phyloP scores from a whole-genome alignment of 441 rosid genomes.

The Gossypium laxum region DNA sequence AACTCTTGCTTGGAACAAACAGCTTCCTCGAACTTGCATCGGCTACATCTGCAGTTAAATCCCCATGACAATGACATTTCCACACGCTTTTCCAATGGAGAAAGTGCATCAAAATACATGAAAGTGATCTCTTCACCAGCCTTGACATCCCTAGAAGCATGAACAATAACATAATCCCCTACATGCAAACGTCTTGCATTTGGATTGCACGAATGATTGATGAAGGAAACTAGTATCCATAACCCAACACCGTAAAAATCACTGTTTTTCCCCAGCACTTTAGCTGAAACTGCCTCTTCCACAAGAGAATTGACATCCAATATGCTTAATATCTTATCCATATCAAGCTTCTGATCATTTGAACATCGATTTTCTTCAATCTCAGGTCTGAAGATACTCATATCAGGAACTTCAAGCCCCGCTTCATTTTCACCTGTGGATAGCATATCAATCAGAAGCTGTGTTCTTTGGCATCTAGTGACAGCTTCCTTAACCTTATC shows the following conservation, averaged over 20 bases:
- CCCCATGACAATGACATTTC: conserved; percentile 72
- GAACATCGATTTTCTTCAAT: conserved; percentile 17
- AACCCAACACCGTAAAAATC: conserved; percentile 72
- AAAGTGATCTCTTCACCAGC: conserved; percentile 73
- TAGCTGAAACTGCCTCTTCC: conserved; percentile 63
- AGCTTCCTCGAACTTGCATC: conserved; percentile 59
- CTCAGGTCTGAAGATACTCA: conserved; percentile 49
- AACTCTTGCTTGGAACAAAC: conserved; percentile 37
- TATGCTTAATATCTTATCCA: conserved; percentile 42
- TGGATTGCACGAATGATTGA: conserved; percentile 73
- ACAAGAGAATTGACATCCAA: conserved; percentile 84
- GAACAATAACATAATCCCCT: conserved; percentile 54
- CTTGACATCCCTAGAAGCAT: conserved; percentile 67
- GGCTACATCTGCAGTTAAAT: conserved; percentile 50
- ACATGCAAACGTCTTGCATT: conserved; percentile 67
- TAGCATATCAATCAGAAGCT: conserved; percentile 29
- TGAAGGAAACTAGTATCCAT: conserved; percentile 67
- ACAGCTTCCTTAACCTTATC: conserved; percentile 40
- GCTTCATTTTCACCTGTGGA: conserved; percentile 58
- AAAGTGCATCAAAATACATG: conserved; percentile 58
- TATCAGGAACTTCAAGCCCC: conserved; percentile 44
- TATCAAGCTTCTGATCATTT: conserved; percentile 26
- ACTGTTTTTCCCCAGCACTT: conserved; percentile 65
- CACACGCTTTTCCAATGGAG: conserved; percentile 38
- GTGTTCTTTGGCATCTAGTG: conserved; percentile 36